Evolutionary conservation across 495 filamentous ascomycete species (phyloP).

Genomic region (Staphylotrichum longicolle): DNA sequence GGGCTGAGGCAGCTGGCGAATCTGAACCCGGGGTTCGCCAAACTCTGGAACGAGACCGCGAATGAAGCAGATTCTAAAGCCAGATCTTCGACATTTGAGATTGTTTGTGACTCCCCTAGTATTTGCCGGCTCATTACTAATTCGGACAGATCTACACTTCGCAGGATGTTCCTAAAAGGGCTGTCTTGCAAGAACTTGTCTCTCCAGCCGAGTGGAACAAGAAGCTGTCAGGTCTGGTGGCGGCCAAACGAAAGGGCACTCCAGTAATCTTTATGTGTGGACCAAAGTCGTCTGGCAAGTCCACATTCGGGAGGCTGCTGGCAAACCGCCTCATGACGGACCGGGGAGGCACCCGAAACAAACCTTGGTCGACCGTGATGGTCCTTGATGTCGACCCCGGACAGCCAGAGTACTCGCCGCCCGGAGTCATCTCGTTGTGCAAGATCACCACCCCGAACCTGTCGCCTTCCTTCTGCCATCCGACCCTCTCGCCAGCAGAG

Average conservation of each 20-base stretch:
- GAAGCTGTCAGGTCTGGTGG: constrained; percentile 39
- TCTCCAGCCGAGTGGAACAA: constrained; percentile 66
- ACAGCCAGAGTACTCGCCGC: constrained; percentile 76
- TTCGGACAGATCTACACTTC: constrained; percentile 47
- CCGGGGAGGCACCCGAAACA: constrained; percentile 27
- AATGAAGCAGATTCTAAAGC: constrained; percentile 2
- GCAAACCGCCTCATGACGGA: constrained; percentile 68
- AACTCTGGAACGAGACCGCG: constrained; percentile 64
- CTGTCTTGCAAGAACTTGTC: constrained; percentile 57
- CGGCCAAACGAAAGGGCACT: constrained; percentile 40
- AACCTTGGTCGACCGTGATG: constrained; percentile 44
- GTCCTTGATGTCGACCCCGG: constrained; percentile 82
- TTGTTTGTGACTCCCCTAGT: constrained; percentile 28
- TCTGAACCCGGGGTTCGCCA: constrained; percentile 67
- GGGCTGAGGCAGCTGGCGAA: constrained; percentile 56
- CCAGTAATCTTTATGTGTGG: constrained; percentile 64
- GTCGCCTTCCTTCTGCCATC: constrained; percentile 73
- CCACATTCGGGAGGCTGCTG: constrained; percentile 76
- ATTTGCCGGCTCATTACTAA: too few relatives aligned
- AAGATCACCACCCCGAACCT: constrained; percentile 63
- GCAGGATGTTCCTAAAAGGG: constrained; percentile 42
- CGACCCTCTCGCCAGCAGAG: constrained; percentile 32
- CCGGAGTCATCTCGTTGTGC: constrained; percentile 73
- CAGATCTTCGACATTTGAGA: constrained; percentile 37
- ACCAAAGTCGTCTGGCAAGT: constrained; percentile 82